Conservation (phyloP, 129 eudicot genomes). For the Arctium lappa region DNA sequence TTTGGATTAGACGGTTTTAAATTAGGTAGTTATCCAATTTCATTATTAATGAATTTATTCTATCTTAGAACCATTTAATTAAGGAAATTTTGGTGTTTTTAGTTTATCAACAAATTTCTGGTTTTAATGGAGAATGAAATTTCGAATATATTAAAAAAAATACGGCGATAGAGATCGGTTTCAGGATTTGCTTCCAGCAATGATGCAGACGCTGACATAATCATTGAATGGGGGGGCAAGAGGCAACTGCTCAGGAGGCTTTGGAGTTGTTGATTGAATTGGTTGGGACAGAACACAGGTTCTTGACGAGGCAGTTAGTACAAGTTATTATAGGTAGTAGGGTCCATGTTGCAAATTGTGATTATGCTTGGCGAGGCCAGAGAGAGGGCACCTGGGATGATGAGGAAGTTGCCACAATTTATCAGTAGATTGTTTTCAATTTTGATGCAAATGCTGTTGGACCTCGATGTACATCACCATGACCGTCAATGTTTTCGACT, state of each 20-base stretch:
- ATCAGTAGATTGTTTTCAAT: conserved; percentile 68
- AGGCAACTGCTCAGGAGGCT: conserved; percentile 94
- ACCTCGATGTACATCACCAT: conserved; percentile 31
- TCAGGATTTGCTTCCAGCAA: conserved; percentile 89
- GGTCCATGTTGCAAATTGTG: conserved; percentile 91
- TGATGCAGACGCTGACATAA: conserved; percentile 91
- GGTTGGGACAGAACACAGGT: conserved; percentile 97
- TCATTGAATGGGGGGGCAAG: conserved; percentile 70
- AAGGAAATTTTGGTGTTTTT: no score
- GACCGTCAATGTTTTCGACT: no score
- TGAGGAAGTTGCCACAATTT: conserved; percentile 90
- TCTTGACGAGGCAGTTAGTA: conserved; percentile 82
- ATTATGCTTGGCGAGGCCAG: conserved; percentile 85
- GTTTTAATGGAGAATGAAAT: no score
- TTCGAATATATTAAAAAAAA: no score
- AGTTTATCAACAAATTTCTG: no score
- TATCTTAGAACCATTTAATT: no score
- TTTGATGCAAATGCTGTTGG: conserved; percentile 73
- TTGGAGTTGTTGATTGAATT: conserved; percentile 86
- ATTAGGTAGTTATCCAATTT: no score
- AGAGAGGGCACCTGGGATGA: conserved; percentile 94
- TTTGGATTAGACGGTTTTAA: no score
- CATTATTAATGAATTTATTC: no score
- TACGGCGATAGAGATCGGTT: conserved; percentile 85
- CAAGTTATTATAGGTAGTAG: conserved; percentile 58